These are phyloP conservation scores for Ophioceras dolichostomum DNA, from an alignment of 2,329 filamentous ascomycete genomes.

Conservation along the genomic window DNA sequence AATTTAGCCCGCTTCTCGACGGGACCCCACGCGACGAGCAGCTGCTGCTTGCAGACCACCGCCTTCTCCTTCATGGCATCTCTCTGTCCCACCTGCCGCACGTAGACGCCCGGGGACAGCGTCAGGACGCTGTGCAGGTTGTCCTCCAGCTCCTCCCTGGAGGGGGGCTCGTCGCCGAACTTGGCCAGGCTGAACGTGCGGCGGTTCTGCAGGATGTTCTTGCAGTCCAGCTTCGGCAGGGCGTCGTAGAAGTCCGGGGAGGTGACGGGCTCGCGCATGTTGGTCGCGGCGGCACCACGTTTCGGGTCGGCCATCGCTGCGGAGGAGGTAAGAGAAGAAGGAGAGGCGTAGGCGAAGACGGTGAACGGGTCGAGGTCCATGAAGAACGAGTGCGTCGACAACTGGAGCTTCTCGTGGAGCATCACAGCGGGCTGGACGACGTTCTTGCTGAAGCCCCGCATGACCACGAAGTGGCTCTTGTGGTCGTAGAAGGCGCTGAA, in stretches of 20 bases:
- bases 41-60: slow-evolving; percentile 22
- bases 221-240: slow-evolving; percentile 19
- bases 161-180: slow-evolving; percentile 16
- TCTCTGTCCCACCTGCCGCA: slow-evolving; percentile 21
- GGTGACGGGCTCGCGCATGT: slow-evolving; percentile 11
- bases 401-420: slow-evolving; percentile 24
- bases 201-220: slow-evolving; percentile 22
- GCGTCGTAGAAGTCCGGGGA: slow-evolving; percentile 18
- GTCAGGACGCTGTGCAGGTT: slow-evolving; percentile 21
- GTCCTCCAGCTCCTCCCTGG: slow-evolving; percentile 17
- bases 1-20: slow-evolving; percentile 18
- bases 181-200: slow-evolving; percentile 20
- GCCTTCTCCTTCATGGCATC: slow-evolving; percentile 19
- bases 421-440: slow-evolving; percentile 22
- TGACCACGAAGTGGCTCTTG: slow-evolving; percentile 9
- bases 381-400: slow-evolving; percentile 24
- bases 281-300: too few species aligned
- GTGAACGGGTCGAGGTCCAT: slow-evolving; percentile 20
- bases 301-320: too few species aligned
- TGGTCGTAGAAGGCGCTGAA: slow-evolving; percentile 14
- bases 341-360: too few species aligned
- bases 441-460: slow-evolving; percentile 11
- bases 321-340: too few species aligned
- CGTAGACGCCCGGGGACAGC: slow-evolving; percentile 21
- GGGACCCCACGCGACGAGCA: slow-evolving; percentile 25